Evolutionary conservation across 139 green algal genomes (phyloP), one percentile per base, ranked within the genome.

Genomic region (Cymbomonas tetramitiformis): DNA sequence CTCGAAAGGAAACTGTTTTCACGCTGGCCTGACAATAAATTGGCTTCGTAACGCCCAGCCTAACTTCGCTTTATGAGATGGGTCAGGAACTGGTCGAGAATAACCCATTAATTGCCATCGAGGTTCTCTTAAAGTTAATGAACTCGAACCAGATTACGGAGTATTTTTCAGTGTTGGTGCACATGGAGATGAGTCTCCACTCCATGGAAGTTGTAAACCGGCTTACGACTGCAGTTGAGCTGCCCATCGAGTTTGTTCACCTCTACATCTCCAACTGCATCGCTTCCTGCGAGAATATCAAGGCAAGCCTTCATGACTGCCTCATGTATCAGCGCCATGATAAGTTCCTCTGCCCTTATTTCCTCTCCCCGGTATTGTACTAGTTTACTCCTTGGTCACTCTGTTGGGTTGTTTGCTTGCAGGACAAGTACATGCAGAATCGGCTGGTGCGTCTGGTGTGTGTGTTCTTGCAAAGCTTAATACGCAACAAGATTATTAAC

Each of bases 241-340:
- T 94, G 41, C 82, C 84, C 1, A 54, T 70, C 26, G 79, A 87
- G 15, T 89, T 91, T 46, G 67, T 93, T 26, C 78, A 90, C 58
- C 63, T 75, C n/a, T 94, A 91, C 75, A 86, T 93, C 64, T 73
- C 72, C 46, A 81, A 86, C 69, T 94, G 84, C 73, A 90, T 93
- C 54, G 40, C 39, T 26, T 82, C 62, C 19, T 94, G 84, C 33
- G 75, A n/a, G n/a, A n/a, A n/a, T n/a, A n/a, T n/a, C n/a, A n/a
- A n/a, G n/a, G n/a, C n/a, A n/a, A n/a, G n/a, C 84, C 28, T 65
- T 47, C 30, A 83, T 82, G 36, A 15, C 12, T 43, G 36, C 12
- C 36, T 25, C 70, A 84, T 56, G 77, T 85, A 30, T 52, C n/a
- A 10, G 15, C 15, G n/a, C 10, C 44, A 12, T 10, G n/a, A n/a